Base-by-base conservation (phyloP, 2,329 filamentous ascomycete genomes). In the Aspergillus transmontanensis region DNA sequence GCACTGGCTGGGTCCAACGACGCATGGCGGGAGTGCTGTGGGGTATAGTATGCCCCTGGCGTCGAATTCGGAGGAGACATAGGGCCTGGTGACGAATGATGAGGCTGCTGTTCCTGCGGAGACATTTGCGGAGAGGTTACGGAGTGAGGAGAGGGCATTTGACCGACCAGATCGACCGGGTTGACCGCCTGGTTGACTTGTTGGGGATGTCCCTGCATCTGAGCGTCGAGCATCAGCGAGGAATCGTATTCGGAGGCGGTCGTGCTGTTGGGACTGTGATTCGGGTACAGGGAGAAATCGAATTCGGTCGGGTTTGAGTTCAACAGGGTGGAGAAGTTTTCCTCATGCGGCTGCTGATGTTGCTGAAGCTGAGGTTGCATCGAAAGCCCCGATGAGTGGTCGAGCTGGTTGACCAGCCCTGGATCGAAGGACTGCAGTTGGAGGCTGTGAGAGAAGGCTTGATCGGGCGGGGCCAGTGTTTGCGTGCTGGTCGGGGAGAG, bases 1-100 rank as follows among this genome's bases (percentile, higher is more conserved):
- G 87, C 85, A 67, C 81, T 87, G 9, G 83, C 80, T 6, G 87
- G 87, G 66, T 89, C 87, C 36, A 90, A 78, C 26, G 87, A 89
- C 23, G 83, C 80, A 69, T 87, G 83, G 59, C 87, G 83, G 59
- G 87, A 88, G 73, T 88, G 85, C 62, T 80, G 81, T 58, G 85
- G 83, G 21, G 82, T 83, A 66, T 82, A 81, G 73, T 83, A 87
- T 19, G 72, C 67, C 57, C 80, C 81, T 64, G 86, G 83, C 41
- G 81, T 83, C 53, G 86, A 80, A 63, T 79, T 80, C 3, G 86
- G 86, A 48, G 87, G 87, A 75, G 83, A 71, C 78, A 86, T 78
- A 76, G 86, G 71, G 6, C 81, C 82, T 26, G 80, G 82, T 39
- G 85, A 86, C 23, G 83, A 82, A 66, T 82, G 82, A 72, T 87